phyloP scores from a whole-genome alignment of 805 yeast genomes.

The Saturnispora halmiae region DNA sequence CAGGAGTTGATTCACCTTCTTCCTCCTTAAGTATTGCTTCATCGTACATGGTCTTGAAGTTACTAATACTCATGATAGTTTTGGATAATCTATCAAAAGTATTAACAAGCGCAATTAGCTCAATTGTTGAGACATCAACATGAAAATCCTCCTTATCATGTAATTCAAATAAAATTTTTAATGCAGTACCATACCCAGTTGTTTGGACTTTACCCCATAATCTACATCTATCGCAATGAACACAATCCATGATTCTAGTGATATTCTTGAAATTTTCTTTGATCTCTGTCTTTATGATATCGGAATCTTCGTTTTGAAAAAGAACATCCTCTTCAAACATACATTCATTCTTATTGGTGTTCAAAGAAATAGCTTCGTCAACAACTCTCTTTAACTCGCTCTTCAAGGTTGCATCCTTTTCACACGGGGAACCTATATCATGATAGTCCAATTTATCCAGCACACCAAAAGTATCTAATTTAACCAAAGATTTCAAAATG shows the following conservation, averaged over 20 bases:
- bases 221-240: constrained; percentile 95
- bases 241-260: constrained; percentile 93
- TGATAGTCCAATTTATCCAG: constrained; percentile 24
- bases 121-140: constrained; percentile 54
- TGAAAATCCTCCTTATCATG: constrained; percentile 36
- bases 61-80: constrained; percentile 64
- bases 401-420: constrained; percentile 22
- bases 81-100: constrained; percentile 89
- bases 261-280: constrained; percentile 80
- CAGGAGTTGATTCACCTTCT: constrained; percentile 12
- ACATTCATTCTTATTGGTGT: constrained; percentile 17
- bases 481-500: constrained; percentile 70
- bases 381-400: constrained; percentile 27
- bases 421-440: constrained; percentile 22
- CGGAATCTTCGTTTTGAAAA: constrained; percentile 38
- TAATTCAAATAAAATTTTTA: constrained; percentile 79
- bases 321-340: constrained; percentile 38
- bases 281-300: constrained; percentile 74
- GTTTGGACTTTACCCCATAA: constrained; percentile 98
- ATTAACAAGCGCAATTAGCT: constrained; percentile 81
- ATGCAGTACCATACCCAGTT: constrained; percentile 94
- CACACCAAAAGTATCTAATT: constrained; percentile 31
- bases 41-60: constrained; percentile 53
- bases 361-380: constrained; percentile 23
- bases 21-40: constrained; percentile 24